phyloP scores from a whole-genome alignment of 176 grass and related monocot species.

The Musa troglodytarum region DNA sequence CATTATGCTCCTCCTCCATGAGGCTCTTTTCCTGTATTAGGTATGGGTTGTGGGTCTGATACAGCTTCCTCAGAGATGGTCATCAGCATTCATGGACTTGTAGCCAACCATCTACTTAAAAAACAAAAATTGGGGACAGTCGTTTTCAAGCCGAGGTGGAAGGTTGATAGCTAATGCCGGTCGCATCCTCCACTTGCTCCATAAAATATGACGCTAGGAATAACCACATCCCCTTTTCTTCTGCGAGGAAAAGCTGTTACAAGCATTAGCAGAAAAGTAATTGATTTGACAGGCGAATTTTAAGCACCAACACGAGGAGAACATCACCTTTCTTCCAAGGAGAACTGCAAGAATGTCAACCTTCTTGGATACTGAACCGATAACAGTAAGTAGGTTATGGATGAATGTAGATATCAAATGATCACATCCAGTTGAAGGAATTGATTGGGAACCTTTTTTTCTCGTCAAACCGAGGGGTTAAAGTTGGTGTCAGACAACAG shows the following conservation, averaged over 20 bases:
- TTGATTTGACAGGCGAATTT: conserved; percentile 6
- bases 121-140: neutral
- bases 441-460: neutral
- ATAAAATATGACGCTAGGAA: neutral
- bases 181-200: neutral
- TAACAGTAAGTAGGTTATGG: neutral
- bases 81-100: neutral
- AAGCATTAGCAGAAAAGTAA: conserved; percentile 6
- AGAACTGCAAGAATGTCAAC: conserved; percentile 6
- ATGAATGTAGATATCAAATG: neutral
- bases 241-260: neutral
- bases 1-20: neutral
- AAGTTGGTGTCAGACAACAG: too few relatives aligned
- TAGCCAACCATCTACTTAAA: neutral
- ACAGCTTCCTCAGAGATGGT: neutral
- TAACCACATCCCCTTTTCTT: neutral
- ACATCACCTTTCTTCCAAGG: conserved; percentile 2
- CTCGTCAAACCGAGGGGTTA: too few relatives aligned
- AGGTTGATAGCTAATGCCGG: neutral
- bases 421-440: neutral
- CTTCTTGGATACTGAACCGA: neutral
- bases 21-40: neutral
- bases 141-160: neutral
- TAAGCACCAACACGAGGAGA: neutral
- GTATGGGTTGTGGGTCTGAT: conserved; percentile 6